Percentiles rank a stretch among this genome's conserved stretches.
phyloP scores from a whole-genome alignment of 495 filamentous ascomycete genomes.

The Daldinia decipiens region DNA sequence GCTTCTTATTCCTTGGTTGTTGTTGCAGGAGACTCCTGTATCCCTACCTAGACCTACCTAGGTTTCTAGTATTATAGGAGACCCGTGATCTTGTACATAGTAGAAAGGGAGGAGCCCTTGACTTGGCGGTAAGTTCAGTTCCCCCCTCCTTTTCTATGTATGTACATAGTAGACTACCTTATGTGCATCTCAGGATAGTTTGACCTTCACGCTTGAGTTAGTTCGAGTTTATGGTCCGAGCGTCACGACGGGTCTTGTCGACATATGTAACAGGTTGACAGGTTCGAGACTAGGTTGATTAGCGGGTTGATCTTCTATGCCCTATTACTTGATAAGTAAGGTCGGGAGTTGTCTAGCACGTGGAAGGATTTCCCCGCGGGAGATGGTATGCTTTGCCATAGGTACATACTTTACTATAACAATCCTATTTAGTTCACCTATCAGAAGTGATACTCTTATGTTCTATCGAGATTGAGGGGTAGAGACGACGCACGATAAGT shows the following conservation, averaged over 20 bases:
- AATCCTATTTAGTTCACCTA: slow-evolving; percentile 5
- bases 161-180: neutral
- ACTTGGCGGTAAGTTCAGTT: slow-evolving; percentile 9
- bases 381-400: slow-evolving; percentile 4
- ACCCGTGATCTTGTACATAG: slow-evolving; percentile 18
- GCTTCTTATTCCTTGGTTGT: neutral
- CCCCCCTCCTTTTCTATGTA: slow-evolving; percentile 20
- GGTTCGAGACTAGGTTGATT: slow-evolving; percentile 21
- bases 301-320: slow-evolving; percentile 30
- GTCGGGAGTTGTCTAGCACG: slow-evolving; percentile 36
- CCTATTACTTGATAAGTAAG: slow-evolving; percentile 36
- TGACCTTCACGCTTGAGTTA: slow-evolving; percentile 28
- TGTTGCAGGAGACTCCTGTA: neutral
- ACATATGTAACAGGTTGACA: slow-evolving; percentile 7
- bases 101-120: slow-evolving; percentile 28
- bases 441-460: neutral
- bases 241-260: neutral
- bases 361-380: slow-evolving; percentile 33
- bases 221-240: slow-evolving; percentile 11
- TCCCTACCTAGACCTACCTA: neutral
- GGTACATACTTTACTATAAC: slow-evolving; percentile 16
- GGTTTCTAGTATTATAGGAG: neutral
- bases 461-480: slow-evolving; percentile 1
- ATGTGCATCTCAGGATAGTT: slow-evolving; percentile 10
- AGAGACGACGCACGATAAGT: slow-evolving; percentile 20